A percentile compares a stretch with the other conserved stretches of the same genome.
phyloP scores from a whole-genome alignment of 1,139 yeast genomes.

The Taiozyma sp. region DNA sequence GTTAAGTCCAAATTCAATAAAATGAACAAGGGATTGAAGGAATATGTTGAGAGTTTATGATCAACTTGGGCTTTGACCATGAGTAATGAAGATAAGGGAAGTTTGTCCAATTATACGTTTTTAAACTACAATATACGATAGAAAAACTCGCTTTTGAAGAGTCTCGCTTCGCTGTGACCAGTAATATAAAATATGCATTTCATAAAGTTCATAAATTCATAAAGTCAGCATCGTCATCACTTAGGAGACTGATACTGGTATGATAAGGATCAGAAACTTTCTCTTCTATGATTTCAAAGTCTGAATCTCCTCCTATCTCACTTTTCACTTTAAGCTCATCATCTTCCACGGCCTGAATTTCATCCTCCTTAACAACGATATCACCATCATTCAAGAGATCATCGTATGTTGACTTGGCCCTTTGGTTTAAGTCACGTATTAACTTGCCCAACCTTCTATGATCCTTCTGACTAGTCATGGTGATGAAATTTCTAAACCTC shows the following conservation, averaged over 20 bases:
- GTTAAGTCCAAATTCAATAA: neutral
- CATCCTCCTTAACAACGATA: neutral
- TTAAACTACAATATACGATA: too few relatives aligned
- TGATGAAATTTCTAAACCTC: constrained; percentile 15
- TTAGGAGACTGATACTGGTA: constrained; percentile 7
- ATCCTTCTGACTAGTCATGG: constrained; percentile 8
- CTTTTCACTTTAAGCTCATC: neutral
- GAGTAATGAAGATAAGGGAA: too few relatives aligned
- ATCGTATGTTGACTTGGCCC: neutral
- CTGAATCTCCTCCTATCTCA: constrained; percentile 1
- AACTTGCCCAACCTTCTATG: constrained; percentile 9
- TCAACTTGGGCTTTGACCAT: too few relatives aligned
- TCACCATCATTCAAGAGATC: neutral
- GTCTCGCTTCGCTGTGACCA: too few relatives aligned
- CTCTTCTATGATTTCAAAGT: neutral
- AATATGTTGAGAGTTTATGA: neutral
- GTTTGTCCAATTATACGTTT: too few relatives aligned
- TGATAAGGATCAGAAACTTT: neutral
- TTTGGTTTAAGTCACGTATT: constrained; percentile 2
- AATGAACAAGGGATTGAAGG: neutral
- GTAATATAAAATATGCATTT: neutral
- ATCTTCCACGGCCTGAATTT: neutral
- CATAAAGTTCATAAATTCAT: constrained; percentile 7
- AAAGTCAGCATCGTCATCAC: constrained; percentile 21
- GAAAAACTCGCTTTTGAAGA: too few relatives aligned